Evolutionary conservation across 1,139 yeast genomes (phyloP).

Genomic region (Taphrina betulina): DNA sequence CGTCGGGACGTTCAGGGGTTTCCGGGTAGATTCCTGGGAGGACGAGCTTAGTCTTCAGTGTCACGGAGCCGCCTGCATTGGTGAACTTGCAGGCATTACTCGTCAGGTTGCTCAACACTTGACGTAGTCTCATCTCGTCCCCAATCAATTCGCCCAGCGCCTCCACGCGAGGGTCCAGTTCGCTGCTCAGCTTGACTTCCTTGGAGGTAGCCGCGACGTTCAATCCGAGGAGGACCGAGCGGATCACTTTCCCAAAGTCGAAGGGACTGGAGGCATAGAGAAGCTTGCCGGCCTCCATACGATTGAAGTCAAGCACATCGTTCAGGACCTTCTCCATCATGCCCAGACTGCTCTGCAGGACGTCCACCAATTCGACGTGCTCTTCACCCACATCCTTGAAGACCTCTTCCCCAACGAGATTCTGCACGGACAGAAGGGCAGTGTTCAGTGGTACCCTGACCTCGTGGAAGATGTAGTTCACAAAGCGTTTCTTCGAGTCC

Average conservation of each 20-base stretch:
- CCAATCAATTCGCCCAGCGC: slow-evolving; percentile 24
- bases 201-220: slow-evolving; percentile 18
- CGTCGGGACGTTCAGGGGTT: background rate
- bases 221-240: slow-evolving; percentile 23
- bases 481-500: slow-evolving; percentile 30
- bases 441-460: slow-evolving; percentile 32
- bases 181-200: slow-evolving; percentile 8
- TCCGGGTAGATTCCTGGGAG: slow-evolving; percentile 6
- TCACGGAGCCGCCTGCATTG: slow-evolving; percentile 56
- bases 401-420: slow-evolving; percentile 27
- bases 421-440: slow-evolving; percentile 20
- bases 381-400: slow-evolving; percentile 20
- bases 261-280: slow-evolving; percentile 25
- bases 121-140: slow-evolving; percentile 31
- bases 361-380: slow-evolving; percentile 27
- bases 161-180: slow-evolving; percentile 17
- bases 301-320: slow-evolving; percentile 31
- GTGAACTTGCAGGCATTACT: slow-evolving; percentile 89
- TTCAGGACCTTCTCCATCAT: slow-evolving; percentile 32
- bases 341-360: slow-evolving; percentile 23
- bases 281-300: slow-evolving; percentile 32
- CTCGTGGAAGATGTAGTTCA: slow-evolving; percentile 30
- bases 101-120: slow-evolving; percentile 72
- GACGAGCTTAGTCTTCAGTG: slow-evolving; percentile 8
- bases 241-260: slow-evolving; percentile 24